Base-by-base conservation (phyloP, 129 eudicot species). In the Calendula officinalis region DNA sequence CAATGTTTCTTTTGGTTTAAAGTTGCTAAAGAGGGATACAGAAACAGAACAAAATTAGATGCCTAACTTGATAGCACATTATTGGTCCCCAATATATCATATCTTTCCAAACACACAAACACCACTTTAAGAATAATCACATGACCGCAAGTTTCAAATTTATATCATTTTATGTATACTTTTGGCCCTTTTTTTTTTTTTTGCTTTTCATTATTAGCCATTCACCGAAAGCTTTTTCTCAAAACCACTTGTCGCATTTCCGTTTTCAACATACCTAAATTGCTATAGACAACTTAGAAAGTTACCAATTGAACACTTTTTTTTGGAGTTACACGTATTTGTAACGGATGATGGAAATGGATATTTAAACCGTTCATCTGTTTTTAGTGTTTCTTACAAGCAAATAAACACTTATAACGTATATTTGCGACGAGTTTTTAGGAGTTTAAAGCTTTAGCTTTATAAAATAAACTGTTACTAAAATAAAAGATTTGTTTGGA, bases 51-150 rank as follows among this genome's bases (percentile, higher is more conserved):
- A 57, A 68, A 68, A 35, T 7, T 35, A 56, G 56, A 69, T 36
- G 57, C 66, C 66, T 56, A 57, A 57, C 47, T 40, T 69, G 32
- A 7, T 56, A 16, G 30, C 30, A 36, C 22, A 61, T 67, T 51
- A 30, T 67, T 53, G 74, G 66, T 56, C 74, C 73, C 58, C 65
- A 38, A 17, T 34, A 56, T 61, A 73, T 64, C 67, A 64, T 55
- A 62, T 54, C 64, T 38, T 60, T 49, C 33, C 32, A 34, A 62
- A 55, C 56, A 72, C 30, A 22, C 32, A 62, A 27, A 56, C 61
- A 63, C 65, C 48, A 54, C 70, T 72, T 72, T 34, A 72, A 54
- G 50, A 72, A 72, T 43, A 44, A 72, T 54, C 64, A 72, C 37
- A 62, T 13, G 14, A 7, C 56, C 14, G 46, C 36, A 44, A 63